These are phyloP conservation scores for Cubamyces sp. DNA, from an alignment of 768 basidiomycete species.

Conservation along the genomic window DNA sequence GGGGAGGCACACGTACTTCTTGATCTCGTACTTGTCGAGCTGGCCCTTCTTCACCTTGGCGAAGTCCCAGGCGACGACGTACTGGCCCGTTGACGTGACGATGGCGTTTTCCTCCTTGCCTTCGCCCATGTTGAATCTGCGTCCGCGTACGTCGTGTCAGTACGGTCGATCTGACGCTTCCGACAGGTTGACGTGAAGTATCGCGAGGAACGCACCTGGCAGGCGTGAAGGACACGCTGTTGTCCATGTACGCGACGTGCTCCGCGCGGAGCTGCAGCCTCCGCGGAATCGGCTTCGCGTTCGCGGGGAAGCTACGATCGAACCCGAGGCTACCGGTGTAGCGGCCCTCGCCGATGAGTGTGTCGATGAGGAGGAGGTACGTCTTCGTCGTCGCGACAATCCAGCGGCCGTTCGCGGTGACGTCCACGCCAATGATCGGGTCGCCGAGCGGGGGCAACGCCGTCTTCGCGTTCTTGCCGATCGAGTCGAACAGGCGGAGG, in stretches of 20 bases:
- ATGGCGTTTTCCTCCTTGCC: constrained; percentile 93
- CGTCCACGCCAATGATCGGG: constrained; percentile 93
- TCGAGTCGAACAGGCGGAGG: constrained; percentile 90
- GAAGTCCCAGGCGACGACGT: constrained; percentile 97
- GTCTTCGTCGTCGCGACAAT: constrained; percentile 95
- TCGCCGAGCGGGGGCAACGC: constrained; percentile 94
- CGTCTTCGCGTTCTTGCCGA: constrained; percentile 99
- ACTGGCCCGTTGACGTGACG: constrained; percentile 91
- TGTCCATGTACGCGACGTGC: constrained; percentile 94
- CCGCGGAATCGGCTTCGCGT: constrained; percentile 88
- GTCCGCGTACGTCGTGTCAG: constrained; percentile 11
- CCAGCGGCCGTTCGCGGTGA: constrained; percentile 91
- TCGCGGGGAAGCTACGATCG: constrained; percentile 94
- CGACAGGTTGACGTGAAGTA: not conserved
- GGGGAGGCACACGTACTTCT: constrained; percentile 51
- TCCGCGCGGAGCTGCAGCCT: constrained; percentile 86
- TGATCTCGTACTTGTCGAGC: constrained; percentile 93
- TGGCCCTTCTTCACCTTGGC: constrained; percentile 91
- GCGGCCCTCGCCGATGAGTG: constrained; percentile 88
- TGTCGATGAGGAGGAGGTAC: constrained; percentile 93
- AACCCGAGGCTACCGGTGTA: constrained; percentile 87
- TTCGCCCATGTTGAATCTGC: constrained; percentile 90
- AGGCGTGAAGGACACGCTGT: constrained; percentile 85
- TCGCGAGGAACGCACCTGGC: constrained; percentile 65
- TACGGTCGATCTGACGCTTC: constrained; percentile 6